These are phyloP conservation scores for Raphanus sativus DNA, from an alignment of 345 rosid species.

Conservation along the genomic window DNA sequence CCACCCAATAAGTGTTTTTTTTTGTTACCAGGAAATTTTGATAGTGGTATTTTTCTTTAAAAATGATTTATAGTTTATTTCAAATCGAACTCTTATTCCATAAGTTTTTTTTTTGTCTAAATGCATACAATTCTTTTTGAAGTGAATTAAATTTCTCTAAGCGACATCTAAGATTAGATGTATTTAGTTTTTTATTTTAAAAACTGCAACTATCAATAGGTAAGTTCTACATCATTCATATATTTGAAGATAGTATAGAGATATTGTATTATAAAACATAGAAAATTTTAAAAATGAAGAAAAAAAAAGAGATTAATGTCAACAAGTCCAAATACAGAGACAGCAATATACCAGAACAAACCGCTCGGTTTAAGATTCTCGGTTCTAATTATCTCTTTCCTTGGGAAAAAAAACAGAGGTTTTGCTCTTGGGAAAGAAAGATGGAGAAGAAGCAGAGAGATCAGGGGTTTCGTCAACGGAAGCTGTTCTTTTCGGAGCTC, in stretches of 20 bases:
- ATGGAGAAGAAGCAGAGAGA: conserved; percentile 36
- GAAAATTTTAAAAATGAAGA: too few relatives aligned
- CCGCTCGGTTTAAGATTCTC: conserved; percentile 1
- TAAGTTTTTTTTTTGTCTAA: not conserved
- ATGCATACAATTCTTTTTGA: not conserved
- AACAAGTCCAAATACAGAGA: too few relatives aligned
- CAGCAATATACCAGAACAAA: conserved; percentile 10
- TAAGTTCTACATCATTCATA: not conserved
- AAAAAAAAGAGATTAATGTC: too few relatives aligned
- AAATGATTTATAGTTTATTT: not conserved
- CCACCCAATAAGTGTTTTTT: too few relatives aligned
- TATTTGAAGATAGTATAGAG: not conserved
- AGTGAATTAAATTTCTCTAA: not conserved
- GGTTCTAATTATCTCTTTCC: not conserved
- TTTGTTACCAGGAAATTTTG: not conserved
- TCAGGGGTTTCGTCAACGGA: conserved; percentile 51
- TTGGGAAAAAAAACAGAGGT: not conserved
- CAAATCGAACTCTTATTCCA: not conserved
- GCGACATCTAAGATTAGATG: not conserved
- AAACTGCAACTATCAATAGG: not conserved
- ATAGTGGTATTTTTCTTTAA: not conserved
- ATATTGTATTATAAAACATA: too few relatives aligned
- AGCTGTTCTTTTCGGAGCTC: conserved; percentile 81
- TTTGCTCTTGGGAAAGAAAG: not conserved
- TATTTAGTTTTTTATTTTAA: not conserved